These are phyloP conservation scores for Hanseniaspora thailandica DNA, from an alignment of 805 yeast genomes.

Conservation along the genomic window DNA sequence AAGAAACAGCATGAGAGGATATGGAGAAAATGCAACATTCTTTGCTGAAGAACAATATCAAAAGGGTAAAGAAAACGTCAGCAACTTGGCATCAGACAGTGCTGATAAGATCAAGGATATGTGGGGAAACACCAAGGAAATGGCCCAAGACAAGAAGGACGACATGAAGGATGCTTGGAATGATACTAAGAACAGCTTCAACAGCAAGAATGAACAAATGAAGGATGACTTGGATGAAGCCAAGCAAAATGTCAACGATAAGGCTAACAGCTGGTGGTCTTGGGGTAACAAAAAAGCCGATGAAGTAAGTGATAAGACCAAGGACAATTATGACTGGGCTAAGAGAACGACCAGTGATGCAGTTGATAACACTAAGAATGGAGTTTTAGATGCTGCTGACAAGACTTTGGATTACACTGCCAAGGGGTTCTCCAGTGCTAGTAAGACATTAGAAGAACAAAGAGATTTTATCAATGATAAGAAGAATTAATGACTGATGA, in stretches of 20 bases:
- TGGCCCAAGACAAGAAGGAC: conserved; percentile 25
- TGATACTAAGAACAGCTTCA: conserved; percentile 29
- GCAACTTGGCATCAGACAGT: not conserved
- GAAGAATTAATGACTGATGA: not conserved
- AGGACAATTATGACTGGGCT: conserved; percentile 22
- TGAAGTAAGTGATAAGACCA: conserved; percentile 19
- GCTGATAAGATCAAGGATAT: not conserved
- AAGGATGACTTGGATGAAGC: conserved; percentile 30
- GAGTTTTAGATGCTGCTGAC: conserved; percentile 2
- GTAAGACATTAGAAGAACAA: conserved; percentile 9
- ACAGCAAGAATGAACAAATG: conserved; percentile 32
- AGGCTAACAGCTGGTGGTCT: conserved; percentile 18
- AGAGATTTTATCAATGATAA: conserved; percentile 7
- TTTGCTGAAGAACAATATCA: conserved; percentile 35
- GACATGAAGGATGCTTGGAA: conserved; percentile 30
- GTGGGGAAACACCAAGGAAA: conserved; percentile 27
- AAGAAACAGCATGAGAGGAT: conserved; percentile 32
- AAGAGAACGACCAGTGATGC: not conserved
- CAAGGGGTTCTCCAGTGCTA: conserved; percentile 1
- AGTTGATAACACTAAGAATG: not conserved
- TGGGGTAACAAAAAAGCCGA: conserved; percentile 21
- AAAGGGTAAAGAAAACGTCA: conserved; percentile 23
- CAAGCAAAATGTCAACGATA: conserved; percentile 23
- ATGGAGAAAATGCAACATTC: conserved; percentile 38
- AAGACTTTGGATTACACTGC: not conserved